Percentiles rank a stretch among this genome's conserved stretches.
Evolutionary conservation across 2,329 filamentous ascomycete species (phyloP).

Genomic region (Paraphoma sp.): DNA sequence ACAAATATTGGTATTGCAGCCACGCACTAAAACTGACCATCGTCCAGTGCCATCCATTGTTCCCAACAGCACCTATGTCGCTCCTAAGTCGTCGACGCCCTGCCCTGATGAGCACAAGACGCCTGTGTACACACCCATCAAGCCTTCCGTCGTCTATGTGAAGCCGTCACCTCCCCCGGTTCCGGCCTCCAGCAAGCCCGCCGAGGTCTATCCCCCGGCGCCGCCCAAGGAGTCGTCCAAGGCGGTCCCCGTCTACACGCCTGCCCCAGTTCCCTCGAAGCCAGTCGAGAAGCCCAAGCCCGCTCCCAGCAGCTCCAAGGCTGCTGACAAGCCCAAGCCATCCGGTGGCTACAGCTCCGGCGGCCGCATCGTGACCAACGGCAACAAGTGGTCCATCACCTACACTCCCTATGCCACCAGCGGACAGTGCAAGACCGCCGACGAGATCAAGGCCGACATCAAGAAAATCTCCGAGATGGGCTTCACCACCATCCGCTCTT

Average conservation of each 20-base stretch:
- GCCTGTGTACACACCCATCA: constrained; percentile 51
- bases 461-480: constrained; percentile 52
- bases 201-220: constrained; percentile 14
- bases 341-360: constrained; percentile 30
- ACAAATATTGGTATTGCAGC: neutral
- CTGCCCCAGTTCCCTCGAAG: constrained; percentile 20
- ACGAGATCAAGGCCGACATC: constrained; percentile 51
- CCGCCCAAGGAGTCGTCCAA: constrained; percentile 6
- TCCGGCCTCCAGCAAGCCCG: constrained; percentile 10
- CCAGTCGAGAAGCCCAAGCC: constrained; percentile 20
- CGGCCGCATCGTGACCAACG: constrained; percentile 48
- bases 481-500: constrained; percentile 77
- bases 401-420: constrained; percentile 56
- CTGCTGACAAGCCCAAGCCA: constrained; percentile 36
- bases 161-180: constrained; percentile 10
- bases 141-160: constrained; percentile 15
- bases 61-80: constrained; percentile 49
- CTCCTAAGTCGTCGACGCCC: constrained; percentile 78
- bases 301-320: constrained; percentile 27
- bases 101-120: constrained; percentile 72
- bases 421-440: constrained; percentile 52
- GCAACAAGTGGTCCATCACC: constrained; percentile 56
- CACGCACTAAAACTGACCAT: constrained; percentile 14
- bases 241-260: constrained; percentile 17
- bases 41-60: constrained; percentile 28